Percentiles rank a stretch among this genome's conserved stretches.
Conservation (phyloP, 2,329 filamentous ascomycete species). For the Pseudogymnoascus destructans region DNA sequence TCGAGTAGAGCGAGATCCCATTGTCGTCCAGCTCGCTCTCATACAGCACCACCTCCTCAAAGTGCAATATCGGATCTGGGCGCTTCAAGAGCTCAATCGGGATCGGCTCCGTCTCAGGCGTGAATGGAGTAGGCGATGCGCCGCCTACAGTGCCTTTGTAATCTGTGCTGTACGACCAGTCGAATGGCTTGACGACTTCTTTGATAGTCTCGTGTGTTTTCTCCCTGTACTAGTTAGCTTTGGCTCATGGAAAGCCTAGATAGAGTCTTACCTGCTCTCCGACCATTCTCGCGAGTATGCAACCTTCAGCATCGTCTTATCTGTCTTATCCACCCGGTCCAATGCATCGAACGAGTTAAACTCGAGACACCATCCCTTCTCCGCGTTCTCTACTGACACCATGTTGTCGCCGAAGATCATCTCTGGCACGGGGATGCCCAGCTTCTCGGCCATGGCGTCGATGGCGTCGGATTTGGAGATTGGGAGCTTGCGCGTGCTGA, state of each 20-base stretch:
- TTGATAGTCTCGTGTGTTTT: conserved; percentile 76
- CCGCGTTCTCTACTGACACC: conserved; percentile 59
- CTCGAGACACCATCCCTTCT: conserved; percentile 61
- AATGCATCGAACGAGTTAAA: conserved; percentile 84
- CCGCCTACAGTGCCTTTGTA: conserved; percentile 59
- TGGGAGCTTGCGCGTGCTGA: conserved; percentile 78
- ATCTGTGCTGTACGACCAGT: conserved; percentile 92
- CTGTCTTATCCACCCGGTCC: conserved; percentile 88
- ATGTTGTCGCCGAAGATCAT: conserved; percentile 99
- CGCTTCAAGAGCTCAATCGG: conserved; percentile 77
- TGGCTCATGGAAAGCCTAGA: neutral
- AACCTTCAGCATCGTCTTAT: conserved; percentile 79
- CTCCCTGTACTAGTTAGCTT: conserved; percentile 40
- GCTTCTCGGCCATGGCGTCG: conserved; percentile 62
- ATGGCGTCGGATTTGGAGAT: conserved; percentile 90
- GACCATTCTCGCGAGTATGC: conserved; percentile 83
- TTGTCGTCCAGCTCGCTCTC: conserved; percentile 98
- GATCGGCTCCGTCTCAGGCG: conserved; percentile 37
- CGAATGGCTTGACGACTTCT: conserved; percentile 88
- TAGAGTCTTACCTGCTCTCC: conserved; percentile 29
- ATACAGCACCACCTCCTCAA: conserved; percentile 90
- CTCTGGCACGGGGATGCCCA: conserved; percentile 83
- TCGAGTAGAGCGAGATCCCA: conserved; percentile 78
- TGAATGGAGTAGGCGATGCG: conserved; percentile 20
- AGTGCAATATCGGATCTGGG: conserved; percentile 89